These are phyloP conservation scores for Colletotrichum sp. DNA, from an alignment of 2,329 filamentous ascomycete genomes.

Conservation along the genomic window DNA sequence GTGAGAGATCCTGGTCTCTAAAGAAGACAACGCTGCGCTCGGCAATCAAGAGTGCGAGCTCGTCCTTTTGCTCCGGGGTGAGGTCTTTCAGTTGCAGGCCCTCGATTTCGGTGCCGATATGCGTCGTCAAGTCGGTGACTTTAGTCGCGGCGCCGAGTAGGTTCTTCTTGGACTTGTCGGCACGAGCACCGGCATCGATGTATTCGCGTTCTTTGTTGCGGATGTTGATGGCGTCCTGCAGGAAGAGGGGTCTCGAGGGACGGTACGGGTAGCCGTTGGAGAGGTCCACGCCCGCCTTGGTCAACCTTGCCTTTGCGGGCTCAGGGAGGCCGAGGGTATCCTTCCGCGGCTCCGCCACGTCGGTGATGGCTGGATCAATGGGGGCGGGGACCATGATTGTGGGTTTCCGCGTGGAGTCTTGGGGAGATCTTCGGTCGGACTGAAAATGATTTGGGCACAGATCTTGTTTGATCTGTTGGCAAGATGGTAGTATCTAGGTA, in stretches of 20 bases:
- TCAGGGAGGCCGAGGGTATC: constrained; percentile 67
- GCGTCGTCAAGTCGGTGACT: constrained; percentile 63
- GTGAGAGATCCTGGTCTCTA: constrained; percentile 64
- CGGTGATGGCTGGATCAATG: constrained; percentile 66
- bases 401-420: background rate
- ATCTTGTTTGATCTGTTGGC: background rate
- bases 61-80: constrained; percentile 62
- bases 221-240: constrained; percentile 73
- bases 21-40: constrained; percentile 72
- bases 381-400: constrained; percentile 55
- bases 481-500: background rate
- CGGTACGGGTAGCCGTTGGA: constrained; percentile 75
- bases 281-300: constrained; percentile 72
- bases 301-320: constrained; percentile 59
- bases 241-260: constrained; percentile 67
- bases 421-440: no score
- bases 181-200: constrained; percentile 65
- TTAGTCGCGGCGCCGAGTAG: constrained; percentile 65
- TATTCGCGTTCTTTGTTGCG: constrained; percentile 59
- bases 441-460: rapidly evolving
- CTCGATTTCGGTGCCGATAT: constrained; percentile 69
- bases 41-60: constrained; percentile 65
- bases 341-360: constrained; percentile 66
- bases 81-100: constrained; percentile 68
- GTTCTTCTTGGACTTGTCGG: constrained; percentile 67